Evolutionary conservation across 169 alveolate species (phyloP).

Genomic region (Cryptosporidium ubiquitum): DNA sequence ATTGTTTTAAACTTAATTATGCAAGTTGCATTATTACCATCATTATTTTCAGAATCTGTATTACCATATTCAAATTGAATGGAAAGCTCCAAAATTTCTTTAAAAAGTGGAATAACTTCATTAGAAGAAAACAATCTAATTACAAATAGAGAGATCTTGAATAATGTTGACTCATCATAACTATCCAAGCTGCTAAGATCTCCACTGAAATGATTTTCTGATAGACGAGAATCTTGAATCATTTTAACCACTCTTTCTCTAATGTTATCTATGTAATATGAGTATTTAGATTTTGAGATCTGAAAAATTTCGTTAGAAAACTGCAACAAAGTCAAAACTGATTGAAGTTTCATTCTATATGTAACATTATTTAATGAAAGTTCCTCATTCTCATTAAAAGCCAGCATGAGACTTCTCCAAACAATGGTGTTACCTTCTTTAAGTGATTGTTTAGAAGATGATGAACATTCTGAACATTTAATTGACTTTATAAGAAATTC

Average conservation of each 20-base stretch:
- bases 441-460: background rate
- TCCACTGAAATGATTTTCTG: background rate
- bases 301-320: slow-evolving; percentile 1
- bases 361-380: background rate
- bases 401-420: background rate
- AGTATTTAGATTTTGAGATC: background rate
- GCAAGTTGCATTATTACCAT: background rate
- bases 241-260: background rate
- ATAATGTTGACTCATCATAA: background rate
- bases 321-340: slow-evolving; percentile 45
- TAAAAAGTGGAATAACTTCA: background rate
- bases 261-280: background rate
- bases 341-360: slow-evolving; percentile 7
- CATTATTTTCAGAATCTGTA: background rate
- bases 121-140: background rate
- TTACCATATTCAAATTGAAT: background rate
- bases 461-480: background rate
- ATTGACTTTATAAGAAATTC: background rate
- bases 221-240: background rate
- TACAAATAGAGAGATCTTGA: slow-evolving; percentile 3
- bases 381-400: background rate
- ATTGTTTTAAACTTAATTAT: slow-evolving; percentile 2
- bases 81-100: background rate
- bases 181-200: background rate
- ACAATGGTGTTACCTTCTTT: background rate